phyloP scores from a whole-genome alignment of 2,329 filamentous ascomycete species.

The Mollisiaceae sp. region DNA sequence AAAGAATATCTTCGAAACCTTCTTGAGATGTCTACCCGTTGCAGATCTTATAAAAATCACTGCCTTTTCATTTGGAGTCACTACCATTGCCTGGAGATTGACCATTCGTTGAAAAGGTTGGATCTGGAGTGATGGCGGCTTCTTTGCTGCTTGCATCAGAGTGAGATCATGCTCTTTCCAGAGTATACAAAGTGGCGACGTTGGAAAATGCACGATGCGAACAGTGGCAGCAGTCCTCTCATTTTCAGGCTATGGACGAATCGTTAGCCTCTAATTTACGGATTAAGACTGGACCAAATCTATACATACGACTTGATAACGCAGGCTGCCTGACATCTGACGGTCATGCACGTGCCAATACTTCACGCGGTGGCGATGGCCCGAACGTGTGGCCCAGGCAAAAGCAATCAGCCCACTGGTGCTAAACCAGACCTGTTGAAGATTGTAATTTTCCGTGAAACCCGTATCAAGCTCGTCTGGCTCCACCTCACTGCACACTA shows the following conservation, averaged over 20 bases:
- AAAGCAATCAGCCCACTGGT: slow-evolving; percentile 16
- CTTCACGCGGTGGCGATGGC: slow-evolving; percentile 11
- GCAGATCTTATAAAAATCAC: slow-evolving; percentile 16
- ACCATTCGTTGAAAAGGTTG: background rate
- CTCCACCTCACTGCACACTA: background rate
- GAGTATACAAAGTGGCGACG: slow-evolving; percentile 2
- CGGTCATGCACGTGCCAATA: slow-evolving; percentile 12
- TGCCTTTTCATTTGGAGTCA: slow-evolving; percentile 15
- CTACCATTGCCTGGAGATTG: slow-evolving; percentile 14
- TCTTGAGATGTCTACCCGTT: background rate
- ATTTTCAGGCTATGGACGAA: background rate
- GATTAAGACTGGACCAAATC: too few relatives aligned
- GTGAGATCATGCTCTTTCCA: slow-evolving; percentile 14
- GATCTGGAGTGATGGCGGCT: background rate
- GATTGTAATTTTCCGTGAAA: background rate
- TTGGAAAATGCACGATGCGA: slow-evolving; percentile 12
- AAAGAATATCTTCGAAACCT: slow-evolving; percentile 13
- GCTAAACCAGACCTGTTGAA: slow-evolving; percentile 19
- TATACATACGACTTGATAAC: slow-evolving; percentile 12
- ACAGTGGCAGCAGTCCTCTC: background rate
- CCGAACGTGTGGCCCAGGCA: slow-evolving; percentile 9
- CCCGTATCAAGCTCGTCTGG: slow-evolving; percentile 2
- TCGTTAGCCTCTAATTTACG: background rate
- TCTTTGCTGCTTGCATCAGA: slow-evolving; percentile 7
- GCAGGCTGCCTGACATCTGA: background rate